Base-by-base conservation (phyloP, 257 asterid genomes). In the Gynochthodes officinalis region DNA sequence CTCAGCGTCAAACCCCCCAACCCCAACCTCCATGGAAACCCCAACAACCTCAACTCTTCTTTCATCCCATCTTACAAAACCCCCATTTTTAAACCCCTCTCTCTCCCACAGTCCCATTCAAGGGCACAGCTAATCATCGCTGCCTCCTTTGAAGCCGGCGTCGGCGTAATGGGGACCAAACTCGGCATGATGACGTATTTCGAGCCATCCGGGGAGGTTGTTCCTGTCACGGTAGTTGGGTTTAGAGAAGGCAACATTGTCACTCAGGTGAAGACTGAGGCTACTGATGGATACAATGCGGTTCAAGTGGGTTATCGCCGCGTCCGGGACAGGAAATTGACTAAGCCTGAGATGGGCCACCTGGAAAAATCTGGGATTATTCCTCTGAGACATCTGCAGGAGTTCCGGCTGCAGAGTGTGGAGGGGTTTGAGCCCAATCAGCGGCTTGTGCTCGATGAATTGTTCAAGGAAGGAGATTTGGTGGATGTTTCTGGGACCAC, bases 201-300 rank as follows among this genome's bases (percentile, higher is more conserved):
- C 77, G 99, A 94, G 49, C 37, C 83, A 12, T 44, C 82, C 1
- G 99, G 99, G 12, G 58, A 73, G 9, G 97, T 94, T 0, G 77
- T 91, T 7, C 99, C 99, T n/a, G 99, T 94, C 71, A 94, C 98
- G 19, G 87, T 94, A 0, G 90, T 94, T 30, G 99, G 99, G 7
- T 94, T 94, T 76, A 86, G 97, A 6, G 99, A 94, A 69, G 97
- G 99, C 4, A 94, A 94, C 65, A 91, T 94, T 25, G 95, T 91
- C 18, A 94, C 99, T 32, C 99, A 94, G 79, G 84, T 94, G 8
- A 94, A 94, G 80, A 87, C 93, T 4, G 84, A 86, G 67, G 88
- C 91, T 7, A 94, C 96, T 6, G 97, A 94, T 79, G 97, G 97
- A 13, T 94, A 93, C 71, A 81, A 75, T 64, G 83, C 98, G 43